Evolutionary conservation across 768 basidiomycete species (phyloP).

Genomic region (Xanthoconium stramineum): DNA sequence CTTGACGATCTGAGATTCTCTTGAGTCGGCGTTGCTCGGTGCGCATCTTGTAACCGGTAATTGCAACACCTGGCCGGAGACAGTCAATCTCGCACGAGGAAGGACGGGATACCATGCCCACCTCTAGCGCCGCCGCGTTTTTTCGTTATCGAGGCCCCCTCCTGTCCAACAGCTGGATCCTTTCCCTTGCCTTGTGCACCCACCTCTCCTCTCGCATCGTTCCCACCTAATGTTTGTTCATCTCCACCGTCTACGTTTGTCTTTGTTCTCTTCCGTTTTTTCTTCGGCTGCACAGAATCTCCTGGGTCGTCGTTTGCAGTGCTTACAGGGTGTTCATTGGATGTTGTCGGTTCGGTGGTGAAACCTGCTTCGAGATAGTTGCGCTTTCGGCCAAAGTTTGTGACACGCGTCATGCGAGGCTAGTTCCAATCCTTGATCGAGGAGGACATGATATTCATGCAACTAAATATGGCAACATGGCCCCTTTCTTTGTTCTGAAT

Average conservation of each 20-base stretch:
- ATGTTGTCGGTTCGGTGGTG: constrained; percentile 8
- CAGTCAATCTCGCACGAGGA: constrained; percentile 6
- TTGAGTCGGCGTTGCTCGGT: constrained; percentile 64
- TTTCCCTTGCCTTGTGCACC: constrained; percentile 19
- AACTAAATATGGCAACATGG: background rate
- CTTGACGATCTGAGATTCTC: constrained; percentile 55
- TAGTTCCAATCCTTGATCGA: background rate
- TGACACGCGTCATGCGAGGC: constrained; percentile 60
- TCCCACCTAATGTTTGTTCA: constrained; percentile 2
- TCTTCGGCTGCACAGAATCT: constrained; percentile 38
- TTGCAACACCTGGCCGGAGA: constrained; percentile 25
- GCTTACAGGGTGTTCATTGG: background rate
- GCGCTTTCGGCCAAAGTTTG: constrained; percentile 71
- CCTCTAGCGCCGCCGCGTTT: constrained; percentile 29
- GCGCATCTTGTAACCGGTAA: constrained; percentile 24
- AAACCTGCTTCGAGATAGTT: constrained; percentile 68
- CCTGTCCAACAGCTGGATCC: constrained; percentile 11
- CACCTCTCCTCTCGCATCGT: constrained; percentile 16
- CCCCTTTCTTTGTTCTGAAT: background rate
- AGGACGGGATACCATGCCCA: constrained; percentile 3
- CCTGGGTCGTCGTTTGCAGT: constrained; percentile 2
- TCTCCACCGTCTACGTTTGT: constrained; percentile 27
- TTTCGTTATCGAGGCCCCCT: constrained; percentile 30
- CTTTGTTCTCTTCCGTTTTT: constrained; percentile 58
- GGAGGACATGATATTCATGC: no score